Evolutionary conservation across 257 asterid species (phyloP).

Genomic region (Primulina eburnea): DNA sequence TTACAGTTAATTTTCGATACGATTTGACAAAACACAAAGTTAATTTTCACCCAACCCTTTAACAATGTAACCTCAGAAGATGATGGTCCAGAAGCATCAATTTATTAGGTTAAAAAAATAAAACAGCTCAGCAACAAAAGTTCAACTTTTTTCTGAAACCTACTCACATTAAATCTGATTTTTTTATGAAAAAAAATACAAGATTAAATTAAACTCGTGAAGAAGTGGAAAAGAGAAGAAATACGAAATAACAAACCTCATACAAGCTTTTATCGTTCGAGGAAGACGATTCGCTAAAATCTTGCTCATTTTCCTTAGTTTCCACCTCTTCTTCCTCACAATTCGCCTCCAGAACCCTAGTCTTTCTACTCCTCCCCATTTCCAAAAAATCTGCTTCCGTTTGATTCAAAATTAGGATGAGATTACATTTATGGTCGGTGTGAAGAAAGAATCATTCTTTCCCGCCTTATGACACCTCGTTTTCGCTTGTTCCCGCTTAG

Average conservation of each 20-base stretch:
- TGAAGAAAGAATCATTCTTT: neutral
- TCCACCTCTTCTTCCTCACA: slow-evolving; percentile 45
- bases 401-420: neutral
- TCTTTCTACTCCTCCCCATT: slow-evolving; percentile 62
- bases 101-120: neutral
- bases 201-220: neutral
- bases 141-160: neutral
- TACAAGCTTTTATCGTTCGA: slow-evolving; percentile 57
- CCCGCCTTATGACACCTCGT: neutral
- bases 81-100: neutral
- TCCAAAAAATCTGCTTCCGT: slow-evolving; percentile 17
- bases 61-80: no score
- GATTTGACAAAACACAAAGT: neutral
- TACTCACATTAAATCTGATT: neutral
- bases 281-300: slow-evolving; percentile 40
- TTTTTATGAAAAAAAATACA: neutral
- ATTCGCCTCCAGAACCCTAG: slow-evolving; percentile 60
- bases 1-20: neutral
- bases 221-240: neutral
- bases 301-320: slow-evolving; percentile 31
- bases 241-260: slow-evolving; percentile 41
- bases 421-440: neutral
- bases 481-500: neutral
- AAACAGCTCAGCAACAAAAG: neutral
- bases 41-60: neutral